Evolutionary conservation across 768 basidiomycete genomes (phyloP).

Genomic region (Suillus discolor): DNA sequence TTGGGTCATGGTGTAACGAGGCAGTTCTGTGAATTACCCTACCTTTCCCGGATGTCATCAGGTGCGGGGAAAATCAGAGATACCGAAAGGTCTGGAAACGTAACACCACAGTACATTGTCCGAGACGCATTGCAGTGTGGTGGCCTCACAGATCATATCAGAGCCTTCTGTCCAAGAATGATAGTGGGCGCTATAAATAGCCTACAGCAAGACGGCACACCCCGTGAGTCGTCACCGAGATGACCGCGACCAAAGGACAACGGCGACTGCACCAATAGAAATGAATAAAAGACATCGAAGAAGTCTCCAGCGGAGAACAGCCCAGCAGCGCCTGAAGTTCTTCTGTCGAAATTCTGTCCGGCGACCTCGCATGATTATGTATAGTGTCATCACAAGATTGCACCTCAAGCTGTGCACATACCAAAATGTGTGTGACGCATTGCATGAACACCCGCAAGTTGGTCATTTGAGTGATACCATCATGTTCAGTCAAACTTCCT

Average conservation of each 20-base stretch:
- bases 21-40: background rate
- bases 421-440: background rate
- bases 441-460: background rate
- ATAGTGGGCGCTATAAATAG: background rate
- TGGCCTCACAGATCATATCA: background rate
- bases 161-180: background rate
- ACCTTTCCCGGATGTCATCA: background rate
- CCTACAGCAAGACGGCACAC: constrained; percentile 4
- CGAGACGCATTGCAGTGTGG: background rate
- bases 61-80: background rate
- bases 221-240: background rate
- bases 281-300: background rate
- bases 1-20: background rate
- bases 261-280: background rate
- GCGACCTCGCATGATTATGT: background rate
- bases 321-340: background rate
- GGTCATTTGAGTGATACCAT: background rate
- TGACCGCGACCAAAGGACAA: background rate
- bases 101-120: background rate
- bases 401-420: background rate
- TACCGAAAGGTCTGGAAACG: background rate
- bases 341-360: background rate
- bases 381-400: background rate
- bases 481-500: background rate
- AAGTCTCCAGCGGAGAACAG: background rate